phyloP scores from a whole-genome alignment of 345 rosid genomes.

The Trapa bicornis region DNA sequence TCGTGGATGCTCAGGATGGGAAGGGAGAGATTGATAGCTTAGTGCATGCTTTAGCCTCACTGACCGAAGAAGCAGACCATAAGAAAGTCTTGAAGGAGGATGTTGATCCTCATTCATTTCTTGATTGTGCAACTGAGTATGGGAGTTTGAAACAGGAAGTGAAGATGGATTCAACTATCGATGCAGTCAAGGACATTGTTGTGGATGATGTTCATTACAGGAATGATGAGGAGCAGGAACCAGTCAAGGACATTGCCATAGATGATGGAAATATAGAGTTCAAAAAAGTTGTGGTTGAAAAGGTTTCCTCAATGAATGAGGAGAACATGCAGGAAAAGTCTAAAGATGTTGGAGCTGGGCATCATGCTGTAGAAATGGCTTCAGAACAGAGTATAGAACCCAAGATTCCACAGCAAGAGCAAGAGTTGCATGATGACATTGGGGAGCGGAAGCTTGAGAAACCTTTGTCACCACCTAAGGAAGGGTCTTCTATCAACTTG shows the following conservation, averaged over 20 bases:
- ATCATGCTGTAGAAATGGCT: conserved; percentile 24
- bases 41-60: background rate
- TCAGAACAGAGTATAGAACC: conserved; percentile 28
- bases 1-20: conserved; percentile 49
- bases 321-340: conserved; percentile 24
- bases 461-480: conserved; percentile 30
- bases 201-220: conserved; percentile 86
- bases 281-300: conserved; percentile 14
- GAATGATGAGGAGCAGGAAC: conserved; percentile 37
- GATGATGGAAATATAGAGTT: conserved; percentile 54
- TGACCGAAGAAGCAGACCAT: conserved; percentile 18
- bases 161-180: conserved; percentile 32
- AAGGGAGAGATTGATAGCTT: conserved; percentile 27
- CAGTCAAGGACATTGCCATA: conserved; percentile 77
- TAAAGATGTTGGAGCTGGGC: conserved; percentile 32
- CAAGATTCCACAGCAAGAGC: conserved; percentile 16
- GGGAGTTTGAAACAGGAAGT: conserved; percentile 36
- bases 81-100: conserved; percentile 64
- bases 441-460: conserved; percentile 44
- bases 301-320: conserved; percentile 23
- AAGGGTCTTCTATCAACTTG: conserved; percentile 28
- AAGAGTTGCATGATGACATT: conserved; percentile 22
- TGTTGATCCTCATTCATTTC: conserved; percentile 50
- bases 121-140: conserved; percentile 72
- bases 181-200: conserved; percentile 78